These are phyloP conservation scores for Plantago coronopus DNA, from an alignment of 305 asterid genomes.

Conservation along the genomic window DNA sequence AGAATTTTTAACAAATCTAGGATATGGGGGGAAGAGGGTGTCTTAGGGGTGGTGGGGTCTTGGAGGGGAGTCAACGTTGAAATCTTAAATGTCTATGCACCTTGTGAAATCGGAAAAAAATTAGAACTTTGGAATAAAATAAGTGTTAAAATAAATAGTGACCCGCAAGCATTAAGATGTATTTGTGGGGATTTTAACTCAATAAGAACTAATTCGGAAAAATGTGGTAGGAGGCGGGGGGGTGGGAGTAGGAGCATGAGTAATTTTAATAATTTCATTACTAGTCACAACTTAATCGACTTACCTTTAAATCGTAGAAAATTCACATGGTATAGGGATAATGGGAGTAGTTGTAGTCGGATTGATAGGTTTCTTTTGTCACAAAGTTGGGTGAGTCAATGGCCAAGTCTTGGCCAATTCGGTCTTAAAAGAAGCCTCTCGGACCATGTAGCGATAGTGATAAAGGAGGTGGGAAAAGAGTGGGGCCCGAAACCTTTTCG, in stretches of 20 bases:
- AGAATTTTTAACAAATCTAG: constrained; percentile 2
- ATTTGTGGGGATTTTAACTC: too few relatives aligned
- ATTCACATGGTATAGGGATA: neutral
- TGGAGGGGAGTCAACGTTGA: too few relatives aligned
- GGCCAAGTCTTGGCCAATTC: neutral
- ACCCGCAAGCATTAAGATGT: too few relatives aligned
- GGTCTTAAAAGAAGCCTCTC: neutral
- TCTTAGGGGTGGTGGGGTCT: too few relatives aligned
- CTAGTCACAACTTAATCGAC: neutral
- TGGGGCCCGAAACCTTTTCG: neutral
- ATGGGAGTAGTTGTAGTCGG: neutral
- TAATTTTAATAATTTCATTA: neutral
- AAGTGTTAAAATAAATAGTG: too few relatives aligned
- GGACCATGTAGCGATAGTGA: neutral
- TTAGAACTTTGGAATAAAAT: too few relatives aligned
- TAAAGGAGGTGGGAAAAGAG: neutral
- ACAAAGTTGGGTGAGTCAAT: neutral
- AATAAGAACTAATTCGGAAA: too few relatives aligned
- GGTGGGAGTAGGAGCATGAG: neutral
- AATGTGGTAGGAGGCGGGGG: too few relatives aligned
- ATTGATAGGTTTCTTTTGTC: neutral
- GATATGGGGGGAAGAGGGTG: too few relatives aligned
- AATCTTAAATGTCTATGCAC: too few relatives aligned
- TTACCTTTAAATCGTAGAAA: neutral
- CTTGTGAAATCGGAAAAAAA: too few relatives aligned